Percentiles rank a stretch among this genome's conserved stretches.
Conservation (phyloP, 1,284 basidiomycete species). For the Ceratobasidium sp. region DNA sequence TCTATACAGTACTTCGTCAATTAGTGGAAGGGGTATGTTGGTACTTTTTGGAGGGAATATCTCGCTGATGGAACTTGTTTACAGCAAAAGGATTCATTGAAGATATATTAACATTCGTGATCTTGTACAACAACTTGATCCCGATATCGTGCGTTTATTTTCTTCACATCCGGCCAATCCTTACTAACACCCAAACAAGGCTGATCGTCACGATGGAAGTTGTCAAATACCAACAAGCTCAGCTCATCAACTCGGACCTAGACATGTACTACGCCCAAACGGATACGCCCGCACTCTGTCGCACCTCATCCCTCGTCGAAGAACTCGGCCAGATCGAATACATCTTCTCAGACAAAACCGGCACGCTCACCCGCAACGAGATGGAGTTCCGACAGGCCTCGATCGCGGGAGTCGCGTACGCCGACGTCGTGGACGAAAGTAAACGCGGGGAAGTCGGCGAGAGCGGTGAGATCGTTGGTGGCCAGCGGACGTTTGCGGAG, state of each 20-base stretch:
- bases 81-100: conserved; percentile 84
- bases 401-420: conserved; percentile 82
- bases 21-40: conserved; percentile 59
- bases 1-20: conserved; percentile 63
- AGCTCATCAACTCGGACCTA: conserved; percentile 96
- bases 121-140: conserved; percentile 98
- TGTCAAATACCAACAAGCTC: conserved; percentile 98
- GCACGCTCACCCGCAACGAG: conserved; percentile 94
- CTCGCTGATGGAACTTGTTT: conserved; percentile 36
- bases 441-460: conserved; percentile 87
- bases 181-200: conserved; percentile 50
- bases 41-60: not conserved
- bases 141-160: conserved; percentile 82
- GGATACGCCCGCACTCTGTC: conserved; percentile 96
- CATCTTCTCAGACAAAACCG: conserved; percentile 98
- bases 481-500: conserved; percentile 79
- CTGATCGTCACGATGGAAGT: conserved; percentile 99
- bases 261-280: conserved; percentile 97
- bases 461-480: conserved; percentile 50
- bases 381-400: conserved; percentile 99
- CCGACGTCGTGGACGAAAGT: conserved; percentile 88
- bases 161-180: not conserved
- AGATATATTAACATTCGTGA: conserved; percentile 98
- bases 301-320: conserved; percentile 97
- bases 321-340: conserved; percentile 99